Percentiles rank a stretch among this genome's conserved stretches.
phyloP scores from a whole-genome alignment of 139 green algal genomes.

The Axilococcus clingmanii region DNA sequence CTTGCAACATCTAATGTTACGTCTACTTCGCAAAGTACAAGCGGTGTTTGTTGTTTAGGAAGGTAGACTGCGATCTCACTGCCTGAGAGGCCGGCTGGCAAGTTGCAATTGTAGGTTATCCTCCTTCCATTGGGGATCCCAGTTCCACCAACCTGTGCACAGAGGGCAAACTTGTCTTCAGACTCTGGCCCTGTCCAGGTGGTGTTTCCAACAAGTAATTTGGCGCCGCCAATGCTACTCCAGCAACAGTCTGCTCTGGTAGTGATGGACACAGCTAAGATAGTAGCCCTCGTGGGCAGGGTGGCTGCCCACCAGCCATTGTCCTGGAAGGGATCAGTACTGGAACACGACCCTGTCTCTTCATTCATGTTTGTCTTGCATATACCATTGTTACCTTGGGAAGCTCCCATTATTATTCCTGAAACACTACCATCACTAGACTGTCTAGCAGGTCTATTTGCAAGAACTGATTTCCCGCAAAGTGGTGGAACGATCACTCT shows the following conservation, averaged over 20 bases:
- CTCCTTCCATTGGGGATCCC: not conserved
- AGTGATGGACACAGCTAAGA: constrained; percentile 9
- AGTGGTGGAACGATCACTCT: not conserved
- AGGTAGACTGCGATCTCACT: constrained; percentile 13
- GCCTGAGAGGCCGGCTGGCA: not conserved
- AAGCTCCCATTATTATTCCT: not conserved
- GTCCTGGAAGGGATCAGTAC: not conserved
- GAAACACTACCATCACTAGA: constrained; percentile 1
- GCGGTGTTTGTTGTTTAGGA: constrained; percentile 5
- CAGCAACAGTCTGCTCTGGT: constrained; percentile 18
- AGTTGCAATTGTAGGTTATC: constrained; percentile 1
- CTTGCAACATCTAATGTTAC: not conserved
- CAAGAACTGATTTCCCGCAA: constrained; percentile 15
- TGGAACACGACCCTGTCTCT: not conserved
- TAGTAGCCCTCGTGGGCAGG: not conserved
- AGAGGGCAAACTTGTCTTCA: not conserved
- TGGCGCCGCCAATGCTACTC: not conserved
- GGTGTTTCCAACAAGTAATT: constrained; percentile 12
- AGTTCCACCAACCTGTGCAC: not conserved
- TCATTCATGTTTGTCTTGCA: constrained; percentile 5
- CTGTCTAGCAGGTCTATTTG: constrained; percentile 9
- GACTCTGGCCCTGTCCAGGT: constrained; percentile 3
- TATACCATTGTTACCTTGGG: constrained; percentile 12
- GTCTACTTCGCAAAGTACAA: constrained; percentile 14
- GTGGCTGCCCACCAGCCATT: constrained; percentile 21